A percentile compares a stretch with the other conserved stretches of the same genome.
Evolutionary conservation across 2,329 filamentous ascomycete species (phyloP).

Genomic region (Exophiala sp.): DNA sequence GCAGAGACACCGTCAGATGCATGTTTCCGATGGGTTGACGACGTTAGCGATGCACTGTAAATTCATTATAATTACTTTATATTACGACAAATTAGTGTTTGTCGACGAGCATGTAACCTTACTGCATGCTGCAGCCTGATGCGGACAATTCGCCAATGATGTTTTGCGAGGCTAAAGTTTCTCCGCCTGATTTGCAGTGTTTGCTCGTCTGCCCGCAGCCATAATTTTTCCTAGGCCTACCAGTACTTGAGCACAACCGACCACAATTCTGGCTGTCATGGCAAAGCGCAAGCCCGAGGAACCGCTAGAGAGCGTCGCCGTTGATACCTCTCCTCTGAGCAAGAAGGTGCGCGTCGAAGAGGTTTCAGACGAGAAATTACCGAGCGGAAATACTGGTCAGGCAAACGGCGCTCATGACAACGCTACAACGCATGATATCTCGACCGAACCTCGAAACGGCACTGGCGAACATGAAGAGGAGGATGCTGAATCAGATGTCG

Average conservation of each 20-base stretch:
- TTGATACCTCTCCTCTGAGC: conserved; percentile 39
- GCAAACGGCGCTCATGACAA: not conserved
- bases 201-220: not conserved
- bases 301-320: conserved; percentile 36
- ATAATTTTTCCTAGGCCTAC: not conserved
- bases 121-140: not conserved
- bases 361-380: conserved; percentile 28
- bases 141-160: conserved; percentile 10
- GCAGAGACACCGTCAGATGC: not conserved
- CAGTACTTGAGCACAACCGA: not conserved
- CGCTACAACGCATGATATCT: conserved; percentile 12
- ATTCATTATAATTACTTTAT: not conserved
- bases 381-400: not conserved
- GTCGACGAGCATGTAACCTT: not conserved
- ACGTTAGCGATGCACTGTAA: not conserved
- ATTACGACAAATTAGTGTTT: not conserved
- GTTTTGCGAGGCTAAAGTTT: conserved; percentile 9
- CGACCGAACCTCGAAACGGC: conserved; percentile 4
- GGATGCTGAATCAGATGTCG: conserved; percentile 34
- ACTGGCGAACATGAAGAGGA: conserved; percentile 25
- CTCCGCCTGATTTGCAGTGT: conserved; percentile 7
- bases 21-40: not conserved
- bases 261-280: conserved; percentile 32
- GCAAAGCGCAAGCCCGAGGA: conserved; percentile 47
- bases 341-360: conserved; percentile 45